Conservation (phyloP, 2,329 filamentous ascomycete genomes). For the Sporothrix dimorphospora region DNA sequence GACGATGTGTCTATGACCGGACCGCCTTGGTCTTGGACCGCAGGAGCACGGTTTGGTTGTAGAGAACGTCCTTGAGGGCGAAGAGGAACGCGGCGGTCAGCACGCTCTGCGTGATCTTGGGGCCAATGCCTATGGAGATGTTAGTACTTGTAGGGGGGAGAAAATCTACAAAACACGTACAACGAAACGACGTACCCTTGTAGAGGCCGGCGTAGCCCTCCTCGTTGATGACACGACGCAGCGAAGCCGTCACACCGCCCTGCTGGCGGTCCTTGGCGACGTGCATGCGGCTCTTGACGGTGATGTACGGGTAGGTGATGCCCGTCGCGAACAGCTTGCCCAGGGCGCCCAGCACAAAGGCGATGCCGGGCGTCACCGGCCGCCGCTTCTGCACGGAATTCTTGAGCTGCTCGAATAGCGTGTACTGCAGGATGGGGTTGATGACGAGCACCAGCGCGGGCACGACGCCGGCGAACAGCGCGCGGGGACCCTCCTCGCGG, state of each 20-base stretch:
- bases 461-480: slow-evolving; percentile 89
- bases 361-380: slow-evolving; percentile 76
- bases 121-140: slow-evolving; percentile 72
- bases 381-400: slow-evolving; percentile 72
- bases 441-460: slow-evolving; percentile 93
- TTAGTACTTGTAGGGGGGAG: slow-evolving; percentile 16
- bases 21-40: slow-evolving; percentile 52
- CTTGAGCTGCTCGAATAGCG: slow-evolving; percentile 97
- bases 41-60: slow-evolving; percentile 75
- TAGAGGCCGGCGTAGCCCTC: slow-evolving; percentile 94
- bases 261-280: slow-evolving; percentile 71
- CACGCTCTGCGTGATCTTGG: slow-evolving; percentile 96
- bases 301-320: slow-evolving; percentile 98
- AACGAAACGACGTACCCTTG: slow-evolving; percentile 67
- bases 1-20: slow-evolving; percentile 37
- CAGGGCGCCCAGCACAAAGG: slow-evolving; percentile 87
- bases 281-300: slow-evolving; percentile 97
- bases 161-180: background rate
- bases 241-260: slow-evolving; percentile 70
- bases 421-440: slow-evolving; percentile 98
- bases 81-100: slow-evolving; percentile 95
- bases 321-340: slow-evolving; percentile 93
- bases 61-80: slow-evolving; percentile 96
- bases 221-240: slow-evolving; percentile 79
- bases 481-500: slow-evolving; percentile 78